A percentile compares a stretch with the other conserved stretches of the same genome.
phyloP scores from a whole-genome alignment of 768 basidiomycete genomes.

The Termitomyces titanicus region DNA sequence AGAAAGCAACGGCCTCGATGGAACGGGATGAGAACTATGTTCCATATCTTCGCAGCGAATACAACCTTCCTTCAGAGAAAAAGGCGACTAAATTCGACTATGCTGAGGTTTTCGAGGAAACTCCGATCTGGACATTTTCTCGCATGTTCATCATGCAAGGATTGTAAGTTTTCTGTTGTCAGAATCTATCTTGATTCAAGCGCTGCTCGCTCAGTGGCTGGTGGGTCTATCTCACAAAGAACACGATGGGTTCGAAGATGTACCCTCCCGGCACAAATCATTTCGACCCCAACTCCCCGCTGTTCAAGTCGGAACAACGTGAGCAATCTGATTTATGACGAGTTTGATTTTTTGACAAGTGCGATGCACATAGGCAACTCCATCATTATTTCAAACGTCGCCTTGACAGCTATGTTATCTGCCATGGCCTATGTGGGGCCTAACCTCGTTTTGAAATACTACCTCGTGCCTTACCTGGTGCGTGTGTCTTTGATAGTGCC shows the following conservation, averaged over 20 bases:
- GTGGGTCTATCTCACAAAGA: slow-evolving; percentile 29
- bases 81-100: slow-evolving; percentile 39
- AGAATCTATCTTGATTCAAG: not conserved
- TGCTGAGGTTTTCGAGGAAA: slow-evolving; percentile 48
- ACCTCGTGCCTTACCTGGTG: slow-evolving; percentile 44
- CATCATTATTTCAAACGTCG: slow-evolving; percentile 34
- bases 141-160: slow-evolving; percentile 49
- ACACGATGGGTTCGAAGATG: slow-evolving; percentile 44
- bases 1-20: slow-evolving; percentile 69
- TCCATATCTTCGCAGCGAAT: slow-evolving; percentile 42
- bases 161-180: slow-evolving; percentile 22
- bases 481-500: slow-evolving; percentile 8
- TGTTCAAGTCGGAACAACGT: slow-evolving; percentile 39
- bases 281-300: slow-evolving; percentile 33
- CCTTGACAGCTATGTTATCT: slow-evolving; percentile 22
- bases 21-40: slow-evolving; percentile 77
- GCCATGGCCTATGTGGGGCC: slow-evolving; percentile 22
- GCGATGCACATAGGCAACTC: slow-evolving; percentile 25
- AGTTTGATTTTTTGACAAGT: not conserved
- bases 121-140: slow-evolving; percentile 39
- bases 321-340: slow-evolving; percentile 14
- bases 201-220: slow-evolving; percentile 16
- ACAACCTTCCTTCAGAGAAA: slow-evolving; percentile 35
- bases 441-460: slow-evolving; percentile 22
- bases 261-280: slow-evolving; percentile 47